Evolutionary conservation across 331 rosid species (phyloP).

Genomic region (Spiraea crenata): DNA sequence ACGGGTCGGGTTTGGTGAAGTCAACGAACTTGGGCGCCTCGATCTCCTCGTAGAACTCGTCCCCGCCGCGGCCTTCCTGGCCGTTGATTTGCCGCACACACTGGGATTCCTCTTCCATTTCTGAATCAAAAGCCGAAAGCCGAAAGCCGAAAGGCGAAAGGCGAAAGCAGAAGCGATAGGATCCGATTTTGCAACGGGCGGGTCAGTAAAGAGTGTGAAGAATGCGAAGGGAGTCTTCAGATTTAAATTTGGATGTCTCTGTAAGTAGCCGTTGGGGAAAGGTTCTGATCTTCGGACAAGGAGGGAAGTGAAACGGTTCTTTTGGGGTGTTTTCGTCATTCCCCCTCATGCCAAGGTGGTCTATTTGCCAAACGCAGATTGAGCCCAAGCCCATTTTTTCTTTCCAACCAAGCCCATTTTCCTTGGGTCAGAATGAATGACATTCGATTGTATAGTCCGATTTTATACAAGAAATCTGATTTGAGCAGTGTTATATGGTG

Average conservation of each 20-base stretch:
- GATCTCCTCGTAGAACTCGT: constrained; percentile 78
- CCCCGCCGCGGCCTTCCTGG: constrained; percentile 58
- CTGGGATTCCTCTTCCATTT: constrained; percentile 47
- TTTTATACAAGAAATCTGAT: too few relatives aligned
- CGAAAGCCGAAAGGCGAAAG: neutral
- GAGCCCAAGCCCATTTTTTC: too few relatives aligned
- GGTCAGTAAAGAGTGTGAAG: neutral
- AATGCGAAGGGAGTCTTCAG: constrained; percentile 19
- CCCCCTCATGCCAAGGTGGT: neutral
- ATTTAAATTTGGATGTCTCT: constrained; percentile 21
- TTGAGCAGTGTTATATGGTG: too few relatives aligned
- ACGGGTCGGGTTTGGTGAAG: constrained; percentile 60
- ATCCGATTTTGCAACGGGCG: constrained; percentile 5
- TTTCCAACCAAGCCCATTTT: too few relatives aligned
- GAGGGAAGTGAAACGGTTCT: neutral
- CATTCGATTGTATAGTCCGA: too few relatives aligned
- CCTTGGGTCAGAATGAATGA: too few relatives aligned
- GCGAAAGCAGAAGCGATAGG: constrained; percentile 2
- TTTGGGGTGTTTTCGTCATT: neutral
- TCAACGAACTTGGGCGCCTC: constrained; percentile 95
- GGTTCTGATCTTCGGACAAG: constrained; percentile 8
- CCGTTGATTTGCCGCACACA: constrained; percentile 33
- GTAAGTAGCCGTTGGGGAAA: constrained; percentile 73
- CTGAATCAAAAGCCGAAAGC: constrained; percentile 1
- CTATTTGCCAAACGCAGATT: neutral